Evolutionary conservation across 768 basidiomycete species (phyloP), one percentile per base, ranked within the genome.

Genomic region (Leucogyrophana mollusca): DNA sequence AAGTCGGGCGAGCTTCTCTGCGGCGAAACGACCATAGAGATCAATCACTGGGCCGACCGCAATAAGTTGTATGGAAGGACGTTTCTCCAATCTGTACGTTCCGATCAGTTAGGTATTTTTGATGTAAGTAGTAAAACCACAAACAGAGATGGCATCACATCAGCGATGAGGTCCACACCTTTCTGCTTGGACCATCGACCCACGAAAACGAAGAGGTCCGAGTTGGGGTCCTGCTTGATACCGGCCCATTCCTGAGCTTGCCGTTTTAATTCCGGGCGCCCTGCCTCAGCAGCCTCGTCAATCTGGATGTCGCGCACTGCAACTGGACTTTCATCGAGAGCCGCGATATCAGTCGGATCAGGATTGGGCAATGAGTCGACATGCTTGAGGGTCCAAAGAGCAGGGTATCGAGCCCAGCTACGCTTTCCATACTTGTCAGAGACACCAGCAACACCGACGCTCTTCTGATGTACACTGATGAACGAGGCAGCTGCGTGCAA

Each of bases 181-280:
- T 96, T 96, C 67, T 96, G 94, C 67, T 95, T 96, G 4, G 94
- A 96, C 94, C 94, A 96, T 52, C 94, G 87, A 62, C 94, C 94
- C 53, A 96, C 94, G 67, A 96, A 95, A 52, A 96, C 94, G 61
- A 96, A 95, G 38, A 96, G 65, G 63, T 94, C 91, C 2, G 92
- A 83, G 33, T 89, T 72, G 1, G 94, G 87, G 58, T 95, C 92
- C 58, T 95, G 93, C 61, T 84, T 87, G 68, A 96, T 85, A 39
- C 85, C 83, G 30, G 94, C 94, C 94, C 94, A 96, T 64, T 94
- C 90, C 57, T 96, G 94, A 9, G 93, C 90, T 60, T 93, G 89
- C 10, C 91, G 82, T 69, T 96, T 95, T 61, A 79, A 68, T 61
- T 93, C 94, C 1, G 94, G 94, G 43, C 94, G 86, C 52, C 86